Evolutionary conservation across 75 land plant species (phyloP).

Genomic region (Isoetes taiwanensis): DNA sequence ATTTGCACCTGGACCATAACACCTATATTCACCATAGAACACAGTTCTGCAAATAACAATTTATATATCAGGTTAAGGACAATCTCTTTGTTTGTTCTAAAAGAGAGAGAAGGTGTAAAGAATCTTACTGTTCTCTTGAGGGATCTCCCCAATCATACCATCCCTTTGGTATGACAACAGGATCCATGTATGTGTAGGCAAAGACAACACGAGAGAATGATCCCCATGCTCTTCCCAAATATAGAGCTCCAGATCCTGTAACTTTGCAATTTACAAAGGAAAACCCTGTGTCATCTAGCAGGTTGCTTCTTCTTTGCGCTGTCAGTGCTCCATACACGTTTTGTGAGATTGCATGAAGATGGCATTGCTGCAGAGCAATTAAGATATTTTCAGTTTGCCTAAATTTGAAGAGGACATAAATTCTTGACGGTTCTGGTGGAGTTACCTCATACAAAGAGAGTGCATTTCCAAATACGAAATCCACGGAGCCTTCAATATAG

Average conservation of each 20-base stretch:
- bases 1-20: slow-evolving; percentile 27
- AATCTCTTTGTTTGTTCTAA: background rate
- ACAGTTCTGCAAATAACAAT: slow-evolving; percentile 20
- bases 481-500: slow-evolving; percentile 4
- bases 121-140: slow-evolving; percentile 48
- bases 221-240: slow-evolving; percentile 82
- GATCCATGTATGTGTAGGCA: slow-evolving; percentile 70
- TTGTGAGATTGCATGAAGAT: slow-evolving; percentile 59
- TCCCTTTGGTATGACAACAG: slow-evolving; percentile 61
- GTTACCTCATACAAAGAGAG: background rate
- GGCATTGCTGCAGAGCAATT: slow-evolving; percentile 33
- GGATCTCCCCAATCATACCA: slow-evolving; percentile 90
- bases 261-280: slow-evolving; percentile 77
- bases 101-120: background rate
- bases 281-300: slow-evolving; percentile 63
- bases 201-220: slow-evolving; percentile 66
- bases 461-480: slow-evolving; percentile 4
- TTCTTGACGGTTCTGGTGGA: background rate
- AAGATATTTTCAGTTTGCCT: background rate
- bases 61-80: too few species aligned
- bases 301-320: slow-evolving; percentile 49
- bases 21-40: slow-evolving; percentile 23
- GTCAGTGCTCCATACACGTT: slow-evolving; percentile 52
- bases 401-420: too few species aligned
- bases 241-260: slow-evolving; percentile 61